Base-by-base conservation (phyloP, 257 asterid species). In the Capsicum chinense region DNA sequence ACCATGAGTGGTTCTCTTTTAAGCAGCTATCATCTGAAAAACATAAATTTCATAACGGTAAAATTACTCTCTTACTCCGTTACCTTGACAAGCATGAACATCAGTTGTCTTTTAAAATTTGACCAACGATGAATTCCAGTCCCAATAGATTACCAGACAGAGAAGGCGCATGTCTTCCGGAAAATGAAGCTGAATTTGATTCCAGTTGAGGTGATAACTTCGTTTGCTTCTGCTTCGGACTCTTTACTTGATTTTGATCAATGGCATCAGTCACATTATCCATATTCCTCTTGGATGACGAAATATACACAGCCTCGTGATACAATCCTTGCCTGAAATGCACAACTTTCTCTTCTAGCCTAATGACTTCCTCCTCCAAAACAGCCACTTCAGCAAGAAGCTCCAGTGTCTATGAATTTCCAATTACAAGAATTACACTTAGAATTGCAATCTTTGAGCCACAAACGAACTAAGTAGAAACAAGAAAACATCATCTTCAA, bases 301-400 rank as follows among this genome's bases (percentile, higher is more conserved):
- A 94, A 87, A 89, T 90, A 89, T 91, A 87, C 56, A 91, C 91
- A 2, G 98, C 98, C 88, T 96, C 98, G n/a, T 94, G 97, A 87
- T 96, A 94, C 63, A 96, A 86, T 84, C 98, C 99, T 86, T 93
- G 94, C 85, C 99, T 92, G 87, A 90, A 93, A 85, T 89, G 88
- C 67, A 93, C 97, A 6, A 96, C 93, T 87, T 93, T 91, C 82
- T 96, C 98, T 88, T 96, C 99, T 5, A 96, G 97, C 83, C 98
- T 94, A 68, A 96, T 91, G 62, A 96, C 98, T 87, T 96, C 99
- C 88, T 96, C 99, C 85, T 96, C 99, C 94, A 96, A 89, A 82
- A 96, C 97, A 52, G 99, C 99, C 14, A 96, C 98, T 82, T 96
- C 99, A 82, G 99, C 99, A 14, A 96, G 91, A 87, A 96, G 99